Evolutionary conservation across 2,329 filamentous ascomycete species (phyloP).

Genomic region (Penicillium brevicompactum): DNA sequence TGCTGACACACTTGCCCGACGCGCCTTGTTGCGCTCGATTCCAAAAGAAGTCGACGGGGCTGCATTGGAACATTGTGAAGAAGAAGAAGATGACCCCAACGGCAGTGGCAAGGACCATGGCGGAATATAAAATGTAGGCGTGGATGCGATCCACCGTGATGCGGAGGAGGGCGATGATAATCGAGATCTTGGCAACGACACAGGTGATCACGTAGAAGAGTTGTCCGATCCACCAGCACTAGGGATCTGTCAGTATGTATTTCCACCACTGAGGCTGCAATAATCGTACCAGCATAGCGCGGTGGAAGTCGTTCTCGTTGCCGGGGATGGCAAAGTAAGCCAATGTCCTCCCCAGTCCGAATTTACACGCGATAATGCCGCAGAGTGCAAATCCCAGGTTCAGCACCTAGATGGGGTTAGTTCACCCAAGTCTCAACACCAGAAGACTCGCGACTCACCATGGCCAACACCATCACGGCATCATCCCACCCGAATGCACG

Average conservation of each 20-base stretch:
- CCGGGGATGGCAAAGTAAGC: slow-evolving; percentile 20
- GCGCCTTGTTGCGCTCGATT: slow-evolving; percentile 20
- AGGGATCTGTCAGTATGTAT: not conserved
- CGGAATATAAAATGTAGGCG: slow-evolving; percentile 47
- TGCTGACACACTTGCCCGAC: slow-evolving; percentile 44
- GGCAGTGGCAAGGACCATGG: slow-evolving; percentile 45
- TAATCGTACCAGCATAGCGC: slow-evolving; percentile 27
- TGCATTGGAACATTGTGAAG: slow-evolving; percentile 54
- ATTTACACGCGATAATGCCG: slow-evolving; percentile 27
- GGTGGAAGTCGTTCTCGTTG: slow-evolving; percentile 16
- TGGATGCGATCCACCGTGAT: slow-evolving; percentile 50
- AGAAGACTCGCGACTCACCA: slow-evolving; percentile 21
- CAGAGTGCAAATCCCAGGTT: slow-evolving; percentile 32
- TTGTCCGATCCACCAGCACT: slow-evolving; percentile 55
- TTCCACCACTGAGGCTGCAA: not conserved
- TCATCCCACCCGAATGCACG: slow-evolving; percentile 42
- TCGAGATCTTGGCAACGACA: slow-evolving; percentile 51
- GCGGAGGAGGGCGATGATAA: slow-evolving; percentile 55
- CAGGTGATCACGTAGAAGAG: slow-evolving; percentile 53
- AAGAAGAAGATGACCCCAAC: slow-evolving; percentile 53
- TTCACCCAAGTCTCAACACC: not conserved
- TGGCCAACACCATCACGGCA: slow-evolving; percentile 32
- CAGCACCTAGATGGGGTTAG: slow-evolving; percentile 16
- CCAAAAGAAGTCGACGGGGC: slow-evolving; percentile 55
- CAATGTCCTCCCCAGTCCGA: slow-evolving; percentile 25